Evolutionary conservation across 345 rosid genomes (phyloP), one percentile per base, ranked within the genome.

Genomic region (Anastatica hierochuntica): DNA sequence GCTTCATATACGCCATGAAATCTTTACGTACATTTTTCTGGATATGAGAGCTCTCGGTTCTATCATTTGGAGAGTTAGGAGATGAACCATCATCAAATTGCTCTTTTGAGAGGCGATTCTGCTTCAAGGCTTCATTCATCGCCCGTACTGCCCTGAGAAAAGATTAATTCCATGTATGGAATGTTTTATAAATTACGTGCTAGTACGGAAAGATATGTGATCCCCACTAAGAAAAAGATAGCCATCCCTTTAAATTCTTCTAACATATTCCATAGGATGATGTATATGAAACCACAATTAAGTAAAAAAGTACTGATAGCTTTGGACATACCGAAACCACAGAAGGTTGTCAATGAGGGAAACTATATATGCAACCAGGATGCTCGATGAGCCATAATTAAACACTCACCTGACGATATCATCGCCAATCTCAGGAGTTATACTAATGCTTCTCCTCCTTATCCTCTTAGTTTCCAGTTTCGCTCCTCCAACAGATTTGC

Each of bases 381-480:
- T 48, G 29, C n/a, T n/a, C n/a, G n/a, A n/a, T n/a, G n/a, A n/a
- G n/a, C n/a, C n/a, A n/a, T n/a, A n/a, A n/a, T n/a, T 23, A 73
- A 59, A 43, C 29, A 74, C 58, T 74, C 74, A 92, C 99, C 99
- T 92, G 62, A 85, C 99, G 29, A 92, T 88, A 71, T 92, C 94
- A 77, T 92, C 99, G 23, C 99, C 90, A 69, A 92, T 88, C 77
- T 88, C 94, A 3, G 97, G 97, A 53, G 99, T 88, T 69, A 92
- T 85, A 74, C 99, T 92, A 48, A 83, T 79, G 81, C 99, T 88
- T 77, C 99, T 78, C 76, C 98, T 83, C 72, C 99, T 80, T 63
- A 85, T 49, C 69, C 95, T 85, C 66, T 83, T 85, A 64, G 87
- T 71, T 65, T 85, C 97, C 65, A 77, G 56, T 57, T 77, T 80